Base-by-base conservation (phyloP, 306 rosid species). In the Lupinus albus region DNA sequence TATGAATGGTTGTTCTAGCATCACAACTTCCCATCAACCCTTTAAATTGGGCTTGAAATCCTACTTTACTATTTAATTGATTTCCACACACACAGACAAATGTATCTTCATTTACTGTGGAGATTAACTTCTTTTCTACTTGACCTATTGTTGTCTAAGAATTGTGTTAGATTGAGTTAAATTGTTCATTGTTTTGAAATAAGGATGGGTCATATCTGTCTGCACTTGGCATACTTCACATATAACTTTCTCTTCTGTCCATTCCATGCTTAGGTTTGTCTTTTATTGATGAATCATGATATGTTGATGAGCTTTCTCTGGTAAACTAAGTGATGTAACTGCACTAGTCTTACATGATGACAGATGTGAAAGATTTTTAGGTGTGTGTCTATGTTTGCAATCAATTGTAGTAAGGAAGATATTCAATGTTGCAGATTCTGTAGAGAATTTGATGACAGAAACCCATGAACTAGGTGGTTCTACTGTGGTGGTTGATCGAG, bases 381-480 rank as follows among this genome's bases (percentile, higher is more conserved):
- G 44, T 11, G 30, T 25, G 30, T 25, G 9, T 45, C n/a, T 41
- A 4, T 41, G 25, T 64, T 42, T 36, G 30, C 56, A 67, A 54
- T 42, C 25, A 46, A 12, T 68, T 20, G 32, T 66, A 46, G 30
- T 69, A 60, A 76, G 54, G 35, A 52, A 7, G 42, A 36, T 72
- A 44, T 49, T 74, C 20, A 41, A 4, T 25, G 49, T 74, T 90
- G 82, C 87, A 94, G 99, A 94, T 45, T 86, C 97, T 47, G 97
- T 91, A 46, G 99, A 94, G 61, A 86, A 13, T 78, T 81, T 94
- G 90, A 91, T 94, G 99, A 76, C 75, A 60, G 99, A 94, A 57
- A 86, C 91, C 59, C 99, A 94, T 78, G 95, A 91, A 57, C 75
- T 94, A 62, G 99, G 96, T 4, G 97, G 97, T 64, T 84, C 96